Evolutionary conservation across 2,329 filamentous ascomycete species (phyloP), one percentile per base, ranked within the genome.

Genomic region (Fusarium palustre): DNA sequence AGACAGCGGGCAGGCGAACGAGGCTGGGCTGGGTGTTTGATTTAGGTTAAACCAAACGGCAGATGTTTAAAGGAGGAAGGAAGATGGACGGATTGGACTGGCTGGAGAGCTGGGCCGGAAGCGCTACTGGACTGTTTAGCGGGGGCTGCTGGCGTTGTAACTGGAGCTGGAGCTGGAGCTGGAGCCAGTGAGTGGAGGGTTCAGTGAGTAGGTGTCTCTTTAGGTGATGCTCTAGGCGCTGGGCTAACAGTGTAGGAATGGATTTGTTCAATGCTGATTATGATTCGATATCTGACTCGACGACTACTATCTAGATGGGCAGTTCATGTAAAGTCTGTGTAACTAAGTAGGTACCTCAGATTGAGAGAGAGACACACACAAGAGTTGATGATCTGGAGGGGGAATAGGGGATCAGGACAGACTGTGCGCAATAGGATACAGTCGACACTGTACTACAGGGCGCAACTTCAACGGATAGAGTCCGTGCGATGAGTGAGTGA

Each of bases 1-100:
- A 36, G 34, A 36, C 33, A 34, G 16, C 34, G n/a, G n/a, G 7
- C 18, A 36, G 25, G 13, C 25, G 25, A 20, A 20, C 42, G 55
- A 41, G 62, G 59, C 66, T 52, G 66, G 66, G 66, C 66, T 70
- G 66, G 66, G 63, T 58, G 66, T 69, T 69, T 52, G 55, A 57
- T 55, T 64, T 69, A 59, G 66, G 61, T 67, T 62, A 55, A 66
- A 66, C 67, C 55, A 52, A 62, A 66, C 63, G 67, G 64, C 55
- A 60, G 59, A 63, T 65, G 67, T 64, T 68, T 67, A 65, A 70
- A 64, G 66, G 57, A 68, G 66, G 67, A 68, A 49, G 43, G 36
- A 67, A 30, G 33, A 31, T 55, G 33, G 55, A 55, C 48, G 48
- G 48, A 55, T 55, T 45, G 39, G 50, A 48, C 24, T 55, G 41